Conservation (phyloP, 2,329 filamentous ascomycete species). For the Xylaria digitata region DNA sequence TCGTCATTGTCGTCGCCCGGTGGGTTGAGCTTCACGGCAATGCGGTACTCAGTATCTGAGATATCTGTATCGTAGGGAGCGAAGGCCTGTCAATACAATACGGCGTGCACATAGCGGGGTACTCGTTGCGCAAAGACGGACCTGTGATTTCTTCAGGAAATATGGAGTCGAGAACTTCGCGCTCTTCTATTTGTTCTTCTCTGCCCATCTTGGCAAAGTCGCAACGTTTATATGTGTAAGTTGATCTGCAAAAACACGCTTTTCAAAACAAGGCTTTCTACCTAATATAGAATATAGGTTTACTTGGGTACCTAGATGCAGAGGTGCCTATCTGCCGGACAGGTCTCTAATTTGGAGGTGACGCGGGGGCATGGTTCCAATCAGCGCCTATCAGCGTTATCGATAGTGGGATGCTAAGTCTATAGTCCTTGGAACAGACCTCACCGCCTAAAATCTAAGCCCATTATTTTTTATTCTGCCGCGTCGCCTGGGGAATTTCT, state of each 20-base stretch:
- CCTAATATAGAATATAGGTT: not conserved
- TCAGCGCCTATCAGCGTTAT: slow-evolving; percentile 29
- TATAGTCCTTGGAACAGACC: slow-evolving; percentile 5
- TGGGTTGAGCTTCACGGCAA: slow-evolving; percentile 86
- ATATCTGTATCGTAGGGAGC: slow-evolving; percentile 70
- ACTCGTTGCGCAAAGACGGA: slow-evolving; percentile 52
- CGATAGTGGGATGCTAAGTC: slow-evolving; percentile 37
- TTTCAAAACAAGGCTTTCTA: not conserved
- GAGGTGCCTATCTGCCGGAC: not conserved
- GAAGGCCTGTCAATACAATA: slow-evolving; percentile 21
- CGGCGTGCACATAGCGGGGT: slow-evolving; percentile 27
- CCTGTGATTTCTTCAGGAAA: slow-evolving; percentile 98
- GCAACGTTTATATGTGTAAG: not conserved
- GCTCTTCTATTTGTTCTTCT: slow-evolving; percentile 95
- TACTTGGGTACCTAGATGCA: not conserved
- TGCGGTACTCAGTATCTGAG: slow-evolving; percentile 87
- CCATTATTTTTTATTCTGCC: slow-evolving; percentile 44
- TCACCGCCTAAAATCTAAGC: slow-evolving; percentile 52
- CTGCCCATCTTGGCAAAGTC: slow-evolving; percentile 64
- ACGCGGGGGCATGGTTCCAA: slow-evolving; percentile 11
- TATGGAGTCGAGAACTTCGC: slow-evolving; percentile 97
- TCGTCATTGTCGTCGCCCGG: slow-evolving; percentile 71
- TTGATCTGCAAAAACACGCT: not conserved
- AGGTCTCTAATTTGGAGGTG: slow-evolving; percentile 1
- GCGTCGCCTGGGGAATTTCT: slow-evolving; percentile 32